Evolutionary conservation across 2,329 filamentous ascomycete species (phyloP), one percentile per base, ranked within the genome.

Genomic region (Penicillium sp.): DNA sequence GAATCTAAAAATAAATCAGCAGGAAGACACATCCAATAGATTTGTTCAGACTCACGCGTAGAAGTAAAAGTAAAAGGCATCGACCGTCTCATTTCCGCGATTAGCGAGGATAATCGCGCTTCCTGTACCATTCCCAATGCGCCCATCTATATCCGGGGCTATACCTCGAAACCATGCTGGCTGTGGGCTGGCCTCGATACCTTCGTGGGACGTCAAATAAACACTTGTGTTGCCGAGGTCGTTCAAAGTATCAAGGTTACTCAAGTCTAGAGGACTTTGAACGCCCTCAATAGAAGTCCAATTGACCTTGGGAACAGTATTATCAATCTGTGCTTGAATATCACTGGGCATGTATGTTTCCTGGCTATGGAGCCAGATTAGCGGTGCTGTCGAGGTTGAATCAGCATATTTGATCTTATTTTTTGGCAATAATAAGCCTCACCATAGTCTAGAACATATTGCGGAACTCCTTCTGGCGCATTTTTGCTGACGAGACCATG

Each of bases 11-110:
- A 21, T 18, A 18, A 21, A 53, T 57, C 39, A 61, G 54, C 43
- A 11, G 10, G 11, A 18, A 13, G 6, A 4, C 5, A 18, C 4
- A 21, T 8, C 11, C 5, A 3, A 2, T 13, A 24, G 6, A 9
- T 7, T 16, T 13, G 6, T 6, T n/a, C 9, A 4, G n/a, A 66
- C 71, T 64, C 40, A 80, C 70, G 82, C 78, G 63, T 83, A 84
- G 61, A 86, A 86, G 63, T 85, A 86, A 67, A 86, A 83, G 69
- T 86, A 87, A 63, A 86, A 87, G 0, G 79, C 84, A 71, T 87
- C 83, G 2, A 86, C 70, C 4, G 73, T 75, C 22, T 76, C 70
- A 48, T 78, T 71, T 0, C 79, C 81, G 55, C 85, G 83, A 59
- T 86, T 78, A 52, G 80, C 81, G 4, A 86, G 77, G 18, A 89